Base-by-base conservation (phyloP, 108 stramenopile species). In the Aurantiochytrium sp. region DNA sequence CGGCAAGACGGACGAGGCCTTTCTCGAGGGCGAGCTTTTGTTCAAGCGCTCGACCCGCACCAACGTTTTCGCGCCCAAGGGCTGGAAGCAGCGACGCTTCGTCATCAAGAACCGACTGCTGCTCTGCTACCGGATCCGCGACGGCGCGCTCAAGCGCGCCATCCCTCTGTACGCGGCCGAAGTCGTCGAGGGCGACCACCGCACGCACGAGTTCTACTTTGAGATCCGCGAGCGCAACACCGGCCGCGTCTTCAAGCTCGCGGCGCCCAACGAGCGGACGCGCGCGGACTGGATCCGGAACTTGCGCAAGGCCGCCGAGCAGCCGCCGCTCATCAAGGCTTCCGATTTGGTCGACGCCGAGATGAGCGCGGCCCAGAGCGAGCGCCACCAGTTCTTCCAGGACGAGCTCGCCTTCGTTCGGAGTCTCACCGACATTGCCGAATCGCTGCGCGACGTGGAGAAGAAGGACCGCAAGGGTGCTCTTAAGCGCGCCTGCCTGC, bases 11-110 rank as follows among this genome's bases (percentile, higher is more conserved):
- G 73, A 81, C 24, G 73, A 41, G 42, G 73, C 73, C 19, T 48
- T 48, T 24, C 73, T 94, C 88, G 95, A 94, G 32, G 95, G 95
- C 21, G 89, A 88, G 31, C 94, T 96, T 21, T 65, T 95, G 32
- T 96, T 95, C 94, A 96, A 96, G 85, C 93, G 96, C 53, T 86
- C 86, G 22, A 87, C 73, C 1, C 73, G 73, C 19, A 91, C 92
- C 4, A 91, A 93, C 32, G 91, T 89, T 2, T 81, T 81, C 12
- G 73, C 73, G 6, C 12, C 42, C n/a, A 81, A 81, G 24, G 73
- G 86, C n/a, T 98, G 97, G 97, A 97, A 96, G 88, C 91, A 73
- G 37, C 94, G 96, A 10, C 97, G 96, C 89, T 97, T 97, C 92
- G 95, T 93, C 48, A 92, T 99, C 27, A 94, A 96, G 90, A 95